phyloP scores from a whole-genome alignment of 345 rosid species.

The Arabis hirsuta region DNA sequence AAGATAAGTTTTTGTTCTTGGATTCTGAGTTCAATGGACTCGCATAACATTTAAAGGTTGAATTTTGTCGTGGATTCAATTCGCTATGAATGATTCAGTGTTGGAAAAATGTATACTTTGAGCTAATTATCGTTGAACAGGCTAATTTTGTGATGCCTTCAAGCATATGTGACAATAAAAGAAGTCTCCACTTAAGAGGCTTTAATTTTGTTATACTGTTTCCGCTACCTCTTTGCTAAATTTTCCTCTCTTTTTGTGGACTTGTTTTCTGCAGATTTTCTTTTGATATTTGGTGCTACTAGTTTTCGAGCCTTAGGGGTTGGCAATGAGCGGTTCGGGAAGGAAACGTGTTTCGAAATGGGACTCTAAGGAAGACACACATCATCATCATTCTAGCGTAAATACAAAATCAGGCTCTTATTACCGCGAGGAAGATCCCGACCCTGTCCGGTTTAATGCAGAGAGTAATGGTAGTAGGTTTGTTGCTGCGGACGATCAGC shows the following conservation, averaged over 20 bases:
- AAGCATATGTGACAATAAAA: not conserved
- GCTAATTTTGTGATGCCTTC: not conserved
- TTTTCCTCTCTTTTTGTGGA: no score
- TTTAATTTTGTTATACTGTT: no score
- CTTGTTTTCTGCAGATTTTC: slow-evolving; percentile 1
- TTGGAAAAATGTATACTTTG: slow-evolving; percentile 9
- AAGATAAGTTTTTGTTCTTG: not conserved
- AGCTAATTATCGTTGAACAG: not conserved
- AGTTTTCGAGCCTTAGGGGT: slow-evolving; percentile 35
- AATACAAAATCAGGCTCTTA: slow-evolving; percentile 48
- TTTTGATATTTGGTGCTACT: not conserved
- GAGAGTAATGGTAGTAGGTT: slow-evolving; percentile 57
- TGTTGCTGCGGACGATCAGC: slow-evolving; percentile 37
- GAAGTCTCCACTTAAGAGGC: not conserved
- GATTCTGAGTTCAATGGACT: not conserved
- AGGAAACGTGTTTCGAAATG: slow-evolving; percentile 71
- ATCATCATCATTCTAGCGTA: slow-evolving; percentile 48
- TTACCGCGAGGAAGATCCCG: slow-evolving; percentile 53
- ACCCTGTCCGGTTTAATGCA: slow-evolving; percentile 50
- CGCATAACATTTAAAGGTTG: slow-evolving; percentile 5
- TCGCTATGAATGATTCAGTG: slow-evolving; percentile 14
- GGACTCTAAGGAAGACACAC: slow-evolving; percentile 69
- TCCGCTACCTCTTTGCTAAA: no score
- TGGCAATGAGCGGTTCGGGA: slow-evolving; percentile 62
- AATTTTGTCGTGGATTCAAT: not conserved